Evolutionary conservation across 2,329 filamentous ascomycete species (phyloP).

Genomic region (Cladophialophora bantiana): DNA sequence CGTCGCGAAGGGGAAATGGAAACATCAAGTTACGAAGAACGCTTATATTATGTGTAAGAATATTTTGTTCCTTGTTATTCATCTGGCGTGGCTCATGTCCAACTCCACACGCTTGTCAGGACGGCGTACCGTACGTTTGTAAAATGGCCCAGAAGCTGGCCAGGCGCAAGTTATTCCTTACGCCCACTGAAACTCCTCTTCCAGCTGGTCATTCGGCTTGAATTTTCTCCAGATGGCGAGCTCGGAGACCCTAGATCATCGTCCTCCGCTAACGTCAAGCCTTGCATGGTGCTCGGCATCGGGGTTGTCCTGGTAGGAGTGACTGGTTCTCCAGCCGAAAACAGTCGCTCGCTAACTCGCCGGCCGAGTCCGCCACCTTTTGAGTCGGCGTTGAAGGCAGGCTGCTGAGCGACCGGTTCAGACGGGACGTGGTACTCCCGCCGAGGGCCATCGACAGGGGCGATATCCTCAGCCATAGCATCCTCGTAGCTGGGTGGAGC

Average conservation of each 20-base stretch:
- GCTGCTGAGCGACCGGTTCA: conserved; percentile 16
- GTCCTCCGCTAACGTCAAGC: conserved; percentile 21
- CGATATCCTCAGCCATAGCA: conserved; percentile 80
- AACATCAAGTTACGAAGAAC: not conserved
- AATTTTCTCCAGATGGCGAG: conserved; percentile 5
- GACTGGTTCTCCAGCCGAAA: conserved; percentile 31
- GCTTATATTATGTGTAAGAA: conserved; percentile 1
- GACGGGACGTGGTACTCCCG: conserved; percentile 52
- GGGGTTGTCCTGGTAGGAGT: conserved; percentile 26
- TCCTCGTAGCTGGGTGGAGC: conserved; percentile 97
- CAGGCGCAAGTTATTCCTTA: conserved; percentile 5
- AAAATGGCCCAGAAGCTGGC: not conserved
- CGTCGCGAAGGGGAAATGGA: not conserved
- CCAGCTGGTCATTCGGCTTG: conserved; percentile 3
- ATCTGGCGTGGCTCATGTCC: not conserved
- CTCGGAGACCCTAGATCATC: conserved; percentile 14
- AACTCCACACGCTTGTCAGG: conserved; percentile 10
- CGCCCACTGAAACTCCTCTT: conserved; percentile 21
- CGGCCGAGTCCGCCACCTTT: conserved; percentile 36
- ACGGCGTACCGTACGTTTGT: not conserved
- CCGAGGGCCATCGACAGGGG: conserved; percentile 74
- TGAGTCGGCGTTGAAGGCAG: conserved; percentile 37
- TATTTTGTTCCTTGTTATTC: not conserved
- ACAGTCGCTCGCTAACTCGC: conserved; percentile 39
- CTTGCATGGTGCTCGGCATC: conserved; percentile 17